Percentiles rank a stretch among this genome's conserved stretches.
phyloP scores from a whole-genome alignment of 2,329 filamentous ascomycete species.

The Setomelanomma holmii region DNA sequence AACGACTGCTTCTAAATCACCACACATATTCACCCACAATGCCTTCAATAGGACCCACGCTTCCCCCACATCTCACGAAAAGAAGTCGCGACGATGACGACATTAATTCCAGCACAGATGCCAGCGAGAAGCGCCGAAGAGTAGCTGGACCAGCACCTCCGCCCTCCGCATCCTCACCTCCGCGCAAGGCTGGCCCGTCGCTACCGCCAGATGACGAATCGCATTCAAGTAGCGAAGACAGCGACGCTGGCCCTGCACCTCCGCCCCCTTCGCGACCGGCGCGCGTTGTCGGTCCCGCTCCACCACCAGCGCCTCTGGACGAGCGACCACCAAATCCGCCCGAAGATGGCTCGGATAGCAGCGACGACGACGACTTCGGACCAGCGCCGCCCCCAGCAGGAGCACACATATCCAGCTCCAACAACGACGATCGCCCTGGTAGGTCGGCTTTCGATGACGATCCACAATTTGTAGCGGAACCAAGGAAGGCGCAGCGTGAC shows the following conservation, averaged over 20 bases:
- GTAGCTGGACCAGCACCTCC: constrained; percentile 65
- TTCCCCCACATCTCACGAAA: constrained; percentile 70
- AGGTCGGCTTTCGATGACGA: constrained; percentile 44
- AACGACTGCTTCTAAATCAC: neutral
- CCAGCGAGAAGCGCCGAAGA: constrained; percentile 58
- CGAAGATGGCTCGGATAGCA: constrained; percentile 43
- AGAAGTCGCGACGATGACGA: constrained; percentile 57
- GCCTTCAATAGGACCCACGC: constrained; percentile 73
- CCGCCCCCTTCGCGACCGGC: constrained; percentile 52
- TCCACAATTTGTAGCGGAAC: constrained; percentile 35
- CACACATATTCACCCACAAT: constrained; percentile 54
- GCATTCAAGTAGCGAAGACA: constrained; percentile 34
- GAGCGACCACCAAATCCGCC: constrained; percentile 53
- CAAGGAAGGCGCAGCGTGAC: constrained; percentile 70
- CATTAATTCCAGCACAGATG: constrained; percentile 49
- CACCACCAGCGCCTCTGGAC: constrained; percentile 59
- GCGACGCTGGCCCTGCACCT: constrained; percentile 41
- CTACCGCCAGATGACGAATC: constrained; percentile 54
- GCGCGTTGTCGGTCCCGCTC: constrained; percentile 60
- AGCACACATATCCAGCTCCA: constrained; percentile 11
- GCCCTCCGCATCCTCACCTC: constrained; percentile 42
- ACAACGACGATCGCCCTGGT: constrained; percentile 17
- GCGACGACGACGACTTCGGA: constrained; percentile 56
- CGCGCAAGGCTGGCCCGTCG: constrained; percentile 59
- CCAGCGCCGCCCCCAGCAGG: constrained; percentile 52